phyloP scores from a whole-genome alignment of 306 rosid species.

The Vicia sativa region DNA sequence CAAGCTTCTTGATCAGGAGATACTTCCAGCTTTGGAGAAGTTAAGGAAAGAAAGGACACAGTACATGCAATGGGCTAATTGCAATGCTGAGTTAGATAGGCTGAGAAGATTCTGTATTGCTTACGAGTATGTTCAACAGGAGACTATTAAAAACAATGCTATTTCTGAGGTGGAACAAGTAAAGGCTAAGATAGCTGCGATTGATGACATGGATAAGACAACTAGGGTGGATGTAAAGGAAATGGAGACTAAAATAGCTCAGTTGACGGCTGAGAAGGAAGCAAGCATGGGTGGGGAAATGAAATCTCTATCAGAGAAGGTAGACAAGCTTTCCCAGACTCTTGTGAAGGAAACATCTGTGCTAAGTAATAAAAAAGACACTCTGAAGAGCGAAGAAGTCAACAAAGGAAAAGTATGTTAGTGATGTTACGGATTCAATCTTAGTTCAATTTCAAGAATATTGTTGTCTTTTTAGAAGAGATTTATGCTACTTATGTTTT shows the following conservation, averaged over 20 bases:
- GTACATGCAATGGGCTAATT: conserved; percentile 99
- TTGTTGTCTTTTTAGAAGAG: not conserved
- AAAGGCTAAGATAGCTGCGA: conserved; percentile 67
- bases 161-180: conserved; percentile 71
- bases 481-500: conserved; percentile 26
- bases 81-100: conserved; percentile 91
- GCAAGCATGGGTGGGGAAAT: conserved; percentile 92
- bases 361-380: conserved; percentile 75
- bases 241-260: conserved; percentile 68
- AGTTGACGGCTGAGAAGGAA: conserved; percentile 80
- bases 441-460: conserved; percentile 17
- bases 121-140: conserved; percentile 75
- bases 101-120: conserved; percentile 87
- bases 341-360: conserved; percentile 79
- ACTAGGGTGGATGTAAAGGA: conserved; percentile 63
- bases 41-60: conserved; percentile 89
- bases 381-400: conserved; percentile 73
- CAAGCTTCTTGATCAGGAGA: conserved; percentile 95
- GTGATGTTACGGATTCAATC: conserved; percentile 25
- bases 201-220: conserved; percentile 53
- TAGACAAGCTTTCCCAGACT: conserved; percentile 70
- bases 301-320: conserved; percentile 73
- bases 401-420: conserved; percentile 67
- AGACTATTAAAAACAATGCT: conserved; percentile 77
- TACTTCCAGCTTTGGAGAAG: conserved; percentile 96